A percentile compares a stretch with the other conserved stretches of the same genome.
Evolutionary conservation across 805 yeast genomes (phyloP).

Genomic region (Wickerhamomyces hampshirensis): DNA sequence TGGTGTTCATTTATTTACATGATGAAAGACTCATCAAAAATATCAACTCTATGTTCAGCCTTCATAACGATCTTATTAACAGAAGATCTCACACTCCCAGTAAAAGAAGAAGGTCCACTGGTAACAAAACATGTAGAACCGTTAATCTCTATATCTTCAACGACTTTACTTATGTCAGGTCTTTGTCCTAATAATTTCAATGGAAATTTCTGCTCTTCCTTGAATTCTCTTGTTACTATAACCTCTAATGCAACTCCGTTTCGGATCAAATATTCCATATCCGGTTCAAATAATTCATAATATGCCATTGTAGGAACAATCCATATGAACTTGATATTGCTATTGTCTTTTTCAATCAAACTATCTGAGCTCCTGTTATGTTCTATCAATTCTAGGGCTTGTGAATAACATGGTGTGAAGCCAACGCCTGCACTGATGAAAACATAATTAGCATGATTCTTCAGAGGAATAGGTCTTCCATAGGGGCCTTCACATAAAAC

Average conservation of each 20-base stretch:
- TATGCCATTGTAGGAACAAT: conserved; percentile 48
- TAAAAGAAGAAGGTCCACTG: conserved; percentile 63
- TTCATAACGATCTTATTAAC: conserved; percentile 37
- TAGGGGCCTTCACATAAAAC: conserved; percentile 60
- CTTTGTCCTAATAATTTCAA: conserved; percentile 7
- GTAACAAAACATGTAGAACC: conserved; percentile 44
- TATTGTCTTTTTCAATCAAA: conserved; percentile 11
- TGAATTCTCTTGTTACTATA: conserved; percentile 14
- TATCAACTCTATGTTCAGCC: conserved; percentile 26
- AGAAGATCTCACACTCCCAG: conserved; percentile 48
- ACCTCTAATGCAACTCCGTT: conserved; percentile 20
- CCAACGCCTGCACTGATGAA: conserved; percentile 49
- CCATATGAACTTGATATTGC: conserved; percentile 53
- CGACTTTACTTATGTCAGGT: conserved; percentile 12
- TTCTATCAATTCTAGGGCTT: conserved; percentile 28
- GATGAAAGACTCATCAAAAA: conserved; percentile 28
- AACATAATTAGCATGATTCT: conserved; percentile 34
- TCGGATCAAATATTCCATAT: conserved; percentile 32
- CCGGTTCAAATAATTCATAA: conserved; percentile 42
- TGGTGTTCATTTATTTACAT: conserved; percentile 12
- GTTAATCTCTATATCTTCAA: conserved; percentile 21
- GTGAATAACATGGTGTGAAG: conserved; percentile 44
- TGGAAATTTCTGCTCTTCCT: conserved; percentile 1
- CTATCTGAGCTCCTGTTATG: conserved; percentile 11
- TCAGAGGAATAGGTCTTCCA: conserved; percentile 40